phyloP scores from a whole-genome alignment of 352 stramenopile genomes.

The Phytophthora idaei region DNA sequence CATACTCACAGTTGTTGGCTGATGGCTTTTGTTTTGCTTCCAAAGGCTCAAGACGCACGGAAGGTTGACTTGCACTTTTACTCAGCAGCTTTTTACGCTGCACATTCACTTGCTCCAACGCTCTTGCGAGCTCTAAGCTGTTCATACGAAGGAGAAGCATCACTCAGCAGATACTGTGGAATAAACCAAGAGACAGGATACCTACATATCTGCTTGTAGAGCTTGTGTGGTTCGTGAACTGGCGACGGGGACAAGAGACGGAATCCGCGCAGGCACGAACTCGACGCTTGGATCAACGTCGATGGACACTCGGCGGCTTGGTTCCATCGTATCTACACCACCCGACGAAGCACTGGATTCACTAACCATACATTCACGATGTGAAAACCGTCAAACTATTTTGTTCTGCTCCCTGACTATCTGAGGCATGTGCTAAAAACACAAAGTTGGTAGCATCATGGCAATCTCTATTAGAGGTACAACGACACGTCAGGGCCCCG shows the following conservation, averaged over 20 bases:
- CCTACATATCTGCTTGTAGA: constrained; percentile 28
- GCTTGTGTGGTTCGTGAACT: constrained; percentile 19
- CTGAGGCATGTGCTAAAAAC: not conserved
- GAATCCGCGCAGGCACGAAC: constrained; percentile 37
- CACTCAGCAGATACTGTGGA: not conserved
- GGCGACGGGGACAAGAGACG: not conserved
- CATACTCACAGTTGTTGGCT: constrained; percentile 15
- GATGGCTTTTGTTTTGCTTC: constrained; percentile 1
- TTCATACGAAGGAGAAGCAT: not conserved
- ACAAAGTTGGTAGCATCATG: not conserved
- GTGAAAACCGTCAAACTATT: constrained; percentile 16
- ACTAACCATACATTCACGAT: constrained; percentile 2
- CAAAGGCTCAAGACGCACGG: constrained; percentile 16
- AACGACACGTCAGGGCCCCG: constrained; percentile 57
- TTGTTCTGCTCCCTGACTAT: constrained; percentile 10
- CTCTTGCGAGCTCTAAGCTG: constrained; percentile 44
- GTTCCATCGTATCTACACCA: not conserved
- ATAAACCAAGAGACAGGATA: not conserved
- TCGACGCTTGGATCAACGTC: constrained; percentile 22
- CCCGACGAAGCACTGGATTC: not conserved
- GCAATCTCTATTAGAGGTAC: constrained; percentile 51
- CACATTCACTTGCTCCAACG: constrained; percentile 43
- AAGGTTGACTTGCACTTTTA: constrained; percentile 33
- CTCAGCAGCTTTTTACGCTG: constrained; percentile 40
- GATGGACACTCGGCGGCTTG: constrained; percentile 2